These are phyloP conservation scores for Ricinus communis DNA, from an alignment of 345 rosid genomes.

Conservation along the genomic window DNA sequence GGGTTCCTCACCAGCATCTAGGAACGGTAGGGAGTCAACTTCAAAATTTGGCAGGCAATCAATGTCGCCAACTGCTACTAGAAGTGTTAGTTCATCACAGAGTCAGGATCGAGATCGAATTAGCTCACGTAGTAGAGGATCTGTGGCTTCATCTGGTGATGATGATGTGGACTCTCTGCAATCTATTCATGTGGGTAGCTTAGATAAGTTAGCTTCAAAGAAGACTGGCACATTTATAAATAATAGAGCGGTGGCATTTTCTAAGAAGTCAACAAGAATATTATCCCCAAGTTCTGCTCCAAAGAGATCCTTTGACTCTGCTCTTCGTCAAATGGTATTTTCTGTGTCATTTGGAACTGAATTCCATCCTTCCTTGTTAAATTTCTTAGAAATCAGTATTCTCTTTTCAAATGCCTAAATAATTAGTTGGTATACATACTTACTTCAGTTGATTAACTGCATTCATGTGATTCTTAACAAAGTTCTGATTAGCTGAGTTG, in stretches of 20 bases:
- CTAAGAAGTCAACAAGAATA: slow-evolving; percentile 55
- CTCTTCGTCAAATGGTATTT: slow-evolving; percentile 81
- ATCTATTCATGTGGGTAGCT: slow-evolving; percentile 51
- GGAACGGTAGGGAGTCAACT: slow-evolving; percentile 65
- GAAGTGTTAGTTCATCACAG: slow-evolving; percentile 85
- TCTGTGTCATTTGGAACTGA: slow-evolving; percentile 3
- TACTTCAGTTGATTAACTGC: not conserved
- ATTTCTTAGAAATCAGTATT: not conserved
- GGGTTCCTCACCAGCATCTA: slow-evolving; percentile 97
- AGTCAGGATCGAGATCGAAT: slow-evolving; percentile 84
- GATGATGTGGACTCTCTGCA: slow-evolving; percentile 77
- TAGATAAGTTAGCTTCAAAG: slow-evolving; percentile 50
- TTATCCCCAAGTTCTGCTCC: slow-evolving; percentile 79
- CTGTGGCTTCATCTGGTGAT: slow-evolving; percentile 90
- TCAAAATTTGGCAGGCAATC: slow-evolving; percentile 73
- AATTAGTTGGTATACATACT: not conserved
- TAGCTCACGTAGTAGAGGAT: slow-evolving; percentile 83
- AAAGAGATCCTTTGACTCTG: slow-evolving; percentile 71
- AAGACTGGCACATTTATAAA: slow-evolving; percentile 54
- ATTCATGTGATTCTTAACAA: slow-evolving; percentile 7
- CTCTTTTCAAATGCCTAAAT: not conserved
- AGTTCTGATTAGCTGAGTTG: not conserved
- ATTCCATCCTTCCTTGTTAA: not conserved
- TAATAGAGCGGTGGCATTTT: slow-evolving; percentile 60
- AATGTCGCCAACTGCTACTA: slow-evolving; percentile 88